Evolutionary conservation across 768 basidiomycete genomes (phyloP), one percentile per base, ranked within the genome.

Genomic region (Tylopilus felleus): DNA sequence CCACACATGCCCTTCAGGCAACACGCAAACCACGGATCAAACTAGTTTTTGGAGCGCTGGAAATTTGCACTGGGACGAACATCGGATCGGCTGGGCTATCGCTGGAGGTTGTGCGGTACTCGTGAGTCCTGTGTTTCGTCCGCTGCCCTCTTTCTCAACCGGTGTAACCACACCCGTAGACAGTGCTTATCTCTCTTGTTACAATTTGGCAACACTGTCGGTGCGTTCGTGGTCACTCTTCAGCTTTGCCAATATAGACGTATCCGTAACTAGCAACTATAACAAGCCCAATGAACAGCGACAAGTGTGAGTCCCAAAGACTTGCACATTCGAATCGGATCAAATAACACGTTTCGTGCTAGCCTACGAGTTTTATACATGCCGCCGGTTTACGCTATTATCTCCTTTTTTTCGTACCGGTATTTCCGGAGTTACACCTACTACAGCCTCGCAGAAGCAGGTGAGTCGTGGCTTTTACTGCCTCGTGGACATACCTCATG

Each of bases 361-460:
- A 90, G 87, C 53, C 61, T 91, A n/a, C 83, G 90, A 53, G 83
- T 93, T 43, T 64, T 93, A 58, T 90, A 90, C 61, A 89, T 93
- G 90, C 90, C 91, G 2, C 81, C 84, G 1, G 77, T 93, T 40
- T 93, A 88, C 67, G 86, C 85, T 25, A 73, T 93, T 57, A 81
- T 94, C 46, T 90, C 90, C 1, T 95, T 94, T 74, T 80, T 90
- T 61, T 89, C 88, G 25, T 95, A 90, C 63, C 82, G 92, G 1
- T 94, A 74, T 73, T 94, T 90, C 74, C 81, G 90, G 36, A 73
- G 80, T 53, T 93, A 90, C 64, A 90, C 81, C 39, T 84, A 83
- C 62, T 83, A 83, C 61, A 73, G 72, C 33, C 75, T 83, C 40
- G 72, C 75, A 45, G 75, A 82, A 72, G 65, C 74, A 47, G 74